These are phyloP conservation scores for Pseudocercospora cruenta DNA, from an alignment of 2,329 filamentous ascomycete genomes.

Conservation along the genomic window DNA sequence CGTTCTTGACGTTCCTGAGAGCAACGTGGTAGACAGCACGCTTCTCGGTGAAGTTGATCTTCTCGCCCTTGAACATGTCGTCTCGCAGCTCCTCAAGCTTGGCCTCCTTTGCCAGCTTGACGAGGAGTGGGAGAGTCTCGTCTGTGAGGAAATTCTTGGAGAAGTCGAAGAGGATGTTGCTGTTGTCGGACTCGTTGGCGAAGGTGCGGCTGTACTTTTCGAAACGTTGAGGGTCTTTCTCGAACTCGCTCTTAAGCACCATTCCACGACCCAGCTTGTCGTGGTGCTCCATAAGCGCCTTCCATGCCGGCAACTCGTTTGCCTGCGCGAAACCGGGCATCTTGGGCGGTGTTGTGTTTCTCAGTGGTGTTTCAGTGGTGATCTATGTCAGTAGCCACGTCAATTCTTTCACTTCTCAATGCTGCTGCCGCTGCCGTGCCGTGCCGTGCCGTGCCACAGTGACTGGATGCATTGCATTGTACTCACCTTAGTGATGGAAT, in stretches of 20 bases:
- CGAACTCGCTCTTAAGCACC: constrained; percentile 90
- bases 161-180: constrained; percentile 95
- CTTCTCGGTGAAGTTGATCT: constrained; percentile 99
- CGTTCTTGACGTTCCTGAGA: constrained; percentile 84
- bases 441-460: not conserved
- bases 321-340: constrained; percentile 76
- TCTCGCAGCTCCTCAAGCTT: constrained; percentile 91
- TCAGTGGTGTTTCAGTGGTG: not conserved
- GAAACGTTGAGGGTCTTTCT: constrained; percentile 85
- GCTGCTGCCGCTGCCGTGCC: not conserved
- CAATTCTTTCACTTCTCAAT: not conserved
- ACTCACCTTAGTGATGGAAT: not conserved
- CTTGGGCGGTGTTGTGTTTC: constrained; percentile 16
- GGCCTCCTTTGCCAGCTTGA: constrained; percentile 90
- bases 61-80: constrained; percentile 95
- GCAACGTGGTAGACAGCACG: constrained; percentile 95
- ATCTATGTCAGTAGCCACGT: constrained; percentile 1
- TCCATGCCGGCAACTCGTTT: constrained; percentile 80
- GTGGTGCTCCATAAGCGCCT: constrained; percentile 88
- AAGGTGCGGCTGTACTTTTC: constrained; percentile 87
- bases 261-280: constrained; percentile 84
- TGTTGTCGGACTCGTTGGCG: constrained; percentile 73
- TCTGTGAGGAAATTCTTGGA: constrained; percentile 98
- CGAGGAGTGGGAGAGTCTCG: constrained; percentile 82
- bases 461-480: not conserved